Evolutionary conservation across 2,329 filamentous ascomycete genomes (phyloP).

Genomic region (Coniochaeta sp.): DNA sequence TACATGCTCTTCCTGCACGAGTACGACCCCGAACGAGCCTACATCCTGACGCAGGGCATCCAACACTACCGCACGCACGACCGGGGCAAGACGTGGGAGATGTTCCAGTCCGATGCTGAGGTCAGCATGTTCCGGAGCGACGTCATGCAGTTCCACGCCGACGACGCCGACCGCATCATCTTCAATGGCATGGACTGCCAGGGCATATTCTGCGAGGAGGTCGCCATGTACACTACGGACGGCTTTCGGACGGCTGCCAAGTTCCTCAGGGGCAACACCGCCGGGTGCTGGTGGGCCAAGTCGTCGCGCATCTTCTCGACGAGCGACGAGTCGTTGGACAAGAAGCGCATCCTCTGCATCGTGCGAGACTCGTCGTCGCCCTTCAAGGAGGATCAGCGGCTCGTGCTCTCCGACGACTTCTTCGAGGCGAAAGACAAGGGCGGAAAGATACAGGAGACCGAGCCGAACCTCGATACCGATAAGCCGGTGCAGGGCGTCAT

Average conservation of each 20-base stretch:
- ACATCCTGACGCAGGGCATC: slow-evolving; percentile 62
- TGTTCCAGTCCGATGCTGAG: slow-evolving; percentile 58
- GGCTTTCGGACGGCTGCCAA: slow-evolving; percentile 68
- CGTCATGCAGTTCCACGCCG: slow-evolving; percentile 71
- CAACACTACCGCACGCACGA: slow-evolving; percentile 81
- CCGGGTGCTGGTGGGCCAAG: slow-evolving; percentile 84
- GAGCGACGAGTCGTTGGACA: slow-evolving; percentile 57
- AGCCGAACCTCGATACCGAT: slow-evolving; percentile 69
- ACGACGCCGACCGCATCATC: slow-evolving; percentile 76
- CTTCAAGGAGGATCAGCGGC: slow-evolving; percentile 65
- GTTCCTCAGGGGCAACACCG: slow-evolving; percentile 58
- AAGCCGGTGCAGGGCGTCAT: slow-evolving; percentile 73
- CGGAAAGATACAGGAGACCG: slow-evolving; percentile 51
- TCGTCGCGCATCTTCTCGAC: slow-evolving; percentile 66
- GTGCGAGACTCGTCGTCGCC: slow-evolving; percentile 65
- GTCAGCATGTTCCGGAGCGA: slow-evolving; percentile 46
- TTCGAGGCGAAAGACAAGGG: slow-evolving; percentile 51
- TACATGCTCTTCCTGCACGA: slow-evolving; percentile 67
- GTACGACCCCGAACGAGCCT: slow-evolving; percentile 71
- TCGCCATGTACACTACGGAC: slow-evolving; percentile 70
- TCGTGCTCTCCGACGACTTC: slow-evolving; percentile 77
- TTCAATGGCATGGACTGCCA: slow-evolving; percentile 70
- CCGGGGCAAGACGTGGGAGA: slow-evolving; percentile 71
- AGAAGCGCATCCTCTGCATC: slow-evolving; percentile 73
- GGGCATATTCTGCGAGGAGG: slow-evolving; percentile 55